Evolutionary conservation across 2,329 filamentous ascomycete genomes (phyloP), one percentile per base, ranked within the genome.

Genomic region (Pleoardoris graminearum): DNA sequence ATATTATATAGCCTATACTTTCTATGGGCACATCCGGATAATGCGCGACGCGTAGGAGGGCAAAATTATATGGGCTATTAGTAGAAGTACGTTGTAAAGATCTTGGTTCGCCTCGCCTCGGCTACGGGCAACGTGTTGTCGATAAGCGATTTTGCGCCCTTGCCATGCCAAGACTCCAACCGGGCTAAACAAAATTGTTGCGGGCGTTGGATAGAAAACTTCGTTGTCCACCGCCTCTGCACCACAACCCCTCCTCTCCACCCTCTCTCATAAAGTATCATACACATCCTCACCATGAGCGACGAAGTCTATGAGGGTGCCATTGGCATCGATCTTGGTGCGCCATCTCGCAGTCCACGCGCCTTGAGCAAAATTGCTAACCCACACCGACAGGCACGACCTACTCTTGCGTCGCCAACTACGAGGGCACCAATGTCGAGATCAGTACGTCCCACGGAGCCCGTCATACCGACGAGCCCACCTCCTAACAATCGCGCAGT

Each of bases 301-400:
- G 91, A 96, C 79, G 93, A 97, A 87, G 87, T 95, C 73, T 99
- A 97, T 80, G 94, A 99, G 79, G 94, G 94, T 89, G 94, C 94
- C 86, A 91, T 97, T 83, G 94, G 94, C 87, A 99, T 99, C 83
- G 94, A 99, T 88, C 86, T 99, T 82, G 94, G 93, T 96, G 83
- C 73, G 65, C 53, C 57, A 50, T 49, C 17, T 51, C 58, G 12
- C 10, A 37, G 8, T 54, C 48, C 53, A 35, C 23, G 36, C 53
- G 45, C 62, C 60, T 63, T 65, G 65, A 63, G 62, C 62, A 59
- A 53, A 51, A 37, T 39, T 57, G 59, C 69, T 73, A 66, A 71
- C 68, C 64, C 58, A 66, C 64, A 67, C 60, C 61, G 54, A 59
- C 62, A 97, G 93, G 94, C 80, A 99, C 94, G 71, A 99, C 94